A percentile compares a stretch with the other conserved stretches of the same genome.
phyloP scores from a whole-genome alignment of 352 stramenopile species.

The Pythium guiyangense region DNA sequence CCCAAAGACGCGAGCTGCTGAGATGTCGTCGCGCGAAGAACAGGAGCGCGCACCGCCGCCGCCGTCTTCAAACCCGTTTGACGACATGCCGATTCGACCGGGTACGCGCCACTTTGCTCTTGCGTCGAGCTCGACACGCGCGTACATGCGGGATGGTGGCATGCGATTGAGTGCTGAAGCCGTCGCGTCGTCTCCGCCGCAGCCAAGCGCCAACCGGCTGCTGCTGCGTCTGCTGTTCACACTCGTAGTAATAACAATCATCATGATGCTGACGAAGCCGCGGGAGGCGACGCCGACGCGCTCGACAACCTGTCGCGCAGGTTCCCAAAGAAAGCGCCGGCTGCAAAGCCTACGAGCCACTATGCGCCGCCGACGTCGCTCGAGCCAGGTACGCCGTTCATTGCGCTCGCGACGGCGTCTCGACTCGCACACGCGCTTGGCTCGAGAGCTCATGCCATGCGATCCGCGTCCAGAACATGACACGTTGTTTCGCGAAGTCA shows the following conservation, averaged over 20 bases:
- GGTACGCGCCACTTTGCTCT: slow-evolving; percentile 17
- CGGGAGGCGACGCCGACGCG: slow-evolving; percentile 28
- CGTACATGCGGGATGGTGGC: slow-evolving; percentile 1
- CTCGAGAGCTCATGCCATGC: no score
- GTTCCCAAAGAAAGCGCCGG: slow-evolving; percentile 46
- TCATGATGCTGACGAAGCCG: slow-evolving; percentile 24
- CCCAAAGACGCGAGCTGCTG: slow-evolving; percentile 24
- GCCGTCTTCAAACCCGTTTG: slow-evolving; percentile 19
- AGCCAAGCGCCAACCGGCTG: neutral
- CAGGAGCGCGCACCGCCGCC: slow-evolving; percentile 24
- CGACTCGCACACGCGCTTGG: neutral
- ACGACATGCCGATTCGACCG: slow-evolving; percentile 41
- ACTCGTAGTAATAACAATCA: slow-evolving; percentile 55
- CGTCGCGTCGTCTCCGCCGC: slow-evolving; percentile 6
- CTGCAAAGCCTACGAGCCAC: slow-evolving; percentile 16
- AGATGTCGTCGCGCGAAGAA: slow-evolving; percentile 45
- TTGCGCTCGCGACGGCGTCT: neutral
- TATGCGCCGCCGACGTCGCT: slow-evolving; percentile 21
- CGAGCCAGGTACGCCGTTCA: slow-evolving; percentile 42
- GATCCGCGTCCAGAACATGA: slow-evolving; percentile 55
- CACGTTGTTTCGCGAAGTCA: slow-evolving; percentile 78
- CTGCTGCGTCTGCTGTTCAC: slow-evolving; percentile 12
- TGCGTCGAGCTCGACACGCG: neutral
- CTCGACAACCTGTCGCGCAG: slow-evolving; percentile 61
- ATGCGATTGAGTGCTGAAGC: slow-evolving; percentile 23